Conservation (phyloP, 2,329 filamentous ascomycete species). For the Aspergillus uvarum region DNA sequence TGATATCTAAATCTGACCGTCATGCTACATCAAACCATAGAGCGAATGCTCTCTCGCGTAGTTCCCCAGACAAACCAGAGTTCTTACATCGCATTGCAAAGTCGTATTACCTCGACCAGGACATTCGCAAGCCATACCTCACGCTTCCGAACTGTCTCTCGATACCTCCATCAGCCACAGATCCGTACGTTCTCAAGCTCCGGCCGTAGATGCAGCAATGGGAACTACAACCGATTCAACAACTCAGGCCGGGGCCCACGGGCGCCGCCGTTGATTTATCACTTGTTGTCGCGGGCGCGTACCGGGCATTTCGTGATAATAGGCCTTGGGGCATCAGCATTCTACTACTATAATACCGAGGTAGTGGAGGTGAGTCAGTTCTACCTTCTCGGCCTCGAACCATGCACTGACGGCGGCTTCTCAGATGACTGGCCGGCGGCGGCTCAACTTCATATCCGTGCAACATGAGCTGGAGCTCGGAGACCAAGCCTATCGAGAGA, state of each 20-base stretch:
- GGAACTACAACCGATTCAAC: constrained; percentile 23
- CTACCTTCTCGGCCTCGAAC: not conserved
- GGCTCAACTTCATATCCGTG: constrained; percentile 58
- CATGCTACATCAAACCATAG: constrained; percentile 20
- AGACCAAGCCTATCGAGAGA: constrained; percentile 47
- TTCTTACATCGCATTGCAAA: constrained; percentile 1
- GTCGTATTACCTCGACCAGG: not conserved
- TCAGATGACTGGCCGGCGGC: constrained; percentile 54
- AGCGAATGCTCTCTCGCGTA: constrained; percentile 6
- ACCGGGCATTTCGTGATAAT: constrained; percentile 37
- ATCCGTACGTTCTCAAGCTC: constrained; percentile 16
- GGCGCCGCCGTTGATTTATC: constrained; percentile 4
- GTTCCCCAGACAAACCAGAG: not conserved
- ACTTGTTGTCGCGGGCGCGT: not conserved
- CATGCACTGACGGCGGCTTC: not conserved
- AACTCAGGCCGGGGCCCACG: constrained; percentile 13
- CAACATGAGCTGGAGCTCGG: constrained; percentile 47
- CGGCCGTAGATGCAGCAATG: constrained; percentile 2
- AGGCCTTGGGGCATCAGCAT: constrained; percentile 42
- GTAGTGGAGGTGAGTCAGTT: constrained; percentile 49
- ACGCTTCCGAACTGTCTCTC: not conserved
- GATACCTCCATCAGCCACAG: not conserved
- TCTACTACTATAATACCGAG: constrained; percentile 59
- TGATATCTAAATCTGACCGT: not conserved
- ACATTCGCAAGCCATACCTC: not conserved